Percentiles rank a stretch among this genome's conserved stretches.
Evolutionary conservation across 2,329 filamentous ascomycete species (phyloP).

Genomic region (Penicillium sp.): DNA sequence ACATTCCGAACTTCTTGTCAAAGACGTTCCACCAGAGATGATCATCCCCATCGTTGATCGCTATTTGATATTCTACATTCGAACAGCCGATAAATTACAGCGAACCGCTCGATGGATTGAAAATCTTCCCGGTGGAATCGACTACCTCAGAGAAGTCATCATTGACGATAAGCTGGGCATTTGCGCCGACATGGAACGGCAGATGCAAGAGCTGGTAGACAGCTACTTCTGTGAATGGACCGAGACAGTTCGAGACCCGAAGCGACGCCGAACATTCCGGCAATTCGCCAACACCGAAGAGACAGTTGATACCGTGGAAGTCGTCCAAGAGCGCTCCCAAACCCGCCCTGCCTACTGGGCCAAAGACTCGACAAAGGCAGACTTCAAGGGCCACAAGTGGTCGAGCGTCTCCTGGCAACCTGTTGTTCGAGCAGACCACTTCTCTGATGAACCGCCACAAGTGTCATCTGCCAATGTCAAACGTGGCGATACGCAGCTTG

Average conservation of each 20-base stretch:
- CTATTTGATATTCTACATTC: slow-evolving; percentile 91
- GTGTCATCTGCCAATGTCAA: slow-evolving; percentile 72
- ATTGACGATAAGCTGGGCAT: slow-evolving; percentile 85
- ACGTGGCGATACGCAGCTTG: slow-evolving; percentile 83
- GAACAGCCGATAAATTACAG: slow-evolving; percentile 85
- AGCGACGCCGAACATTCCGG: slow-evolving; percentile 66
- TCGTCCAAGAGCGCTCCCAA: slow-evolving; percentile 70
- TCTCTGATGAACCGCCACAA: slow-evolving; percentile 67
- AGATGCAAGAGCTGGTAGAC: slow-evolving; percentile 82
- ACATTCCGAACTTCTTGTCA: slow-evolving; percentile 79
- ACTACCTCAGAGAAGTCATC: slow-evolving; percentile 78
- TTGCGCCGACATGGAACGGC: slow-evolving; percentile 75
- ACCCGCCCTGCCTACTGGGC: slow-evolving; percentile 75
- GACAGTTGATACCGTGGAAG: slow-evolving; percentile 66
- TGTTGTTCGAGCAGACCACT: slow-evolving; percentile 67
- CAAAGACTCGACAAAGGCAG: slow-evolving; percentile 61
- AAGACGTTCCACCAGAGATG: slow-evolving; percentile 79
- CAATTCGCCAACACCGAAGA: slow-evolving; percentile 84
- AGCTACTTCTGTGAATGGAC: slow-evolving; percentile 92
- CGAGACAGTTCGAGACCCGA: slow-evolving; percentile 70
- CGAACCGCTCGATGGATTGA: slow-evolving; percentile 88
- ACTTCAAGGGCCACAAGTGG: slow-evolving; percentile 72
- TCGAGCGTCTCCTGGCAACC: slow-evolving; percentile 72
- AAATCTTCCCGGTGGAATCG: slow-evolving; percentile 75
- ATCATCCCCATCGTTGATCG: slow-evolving; percentile 82